A percentile compares a stretch with the other conserved stretches of the same genome.
Conservation (phyloP, 2,329 filamentous ascomycete species). For the Aspergillus tanneri region DNA sequence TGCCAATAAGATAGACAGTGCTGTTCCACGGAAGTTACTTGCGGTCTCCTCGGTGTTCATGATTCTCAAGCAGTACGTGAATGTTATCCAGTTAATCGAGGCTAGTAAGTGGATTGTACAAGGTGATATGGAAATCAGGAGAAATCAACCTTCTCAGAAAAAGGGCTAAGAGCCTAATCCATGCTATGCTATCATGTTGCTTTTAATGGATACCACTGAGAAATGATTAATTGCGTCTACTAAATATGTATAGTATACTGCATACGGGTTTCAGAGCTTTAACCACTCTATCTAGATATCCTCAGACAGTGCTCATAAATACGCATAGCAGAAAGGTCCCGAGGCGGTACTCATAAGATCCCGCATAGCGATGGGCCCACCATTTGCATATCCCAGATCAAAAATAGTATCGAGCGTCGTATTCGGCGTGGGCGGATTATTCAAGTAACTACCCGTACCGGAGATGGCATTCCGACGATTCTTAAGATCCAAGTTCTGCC, state of each 20-base stretch:
- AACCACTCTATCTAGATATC: too few relatives aligned
- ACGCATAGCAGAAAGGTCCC: constrained; percentile 51
- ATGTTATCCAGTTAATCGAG: constrained; percentile 85
- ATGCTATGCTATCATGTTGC: too few relatives aligned
- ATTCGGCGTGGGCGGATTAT: constrained; percentile 44
- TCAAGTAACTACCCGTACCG: constrained; percentile 48
- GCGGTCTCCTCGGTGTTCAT: constrained; percentile 77
- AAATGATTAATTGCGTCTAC: too few relatives aligned
- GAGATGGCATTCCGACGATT: constrained; percentile 39
- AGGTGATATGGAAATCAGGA: constrained; percentile 59
- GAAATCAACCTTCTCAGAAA: neutral
- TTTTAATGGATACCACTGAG: too few relatives aligned
- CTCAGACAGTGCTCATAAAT: too few relatives aligned
- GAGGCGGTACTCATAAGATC: constrained; percentile 45
- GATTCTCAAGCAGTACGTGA: constrained; percentile 84
- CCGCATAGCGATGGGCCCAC: constrained; percentile 33
- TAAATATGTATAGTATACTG: too few relatives aligned
- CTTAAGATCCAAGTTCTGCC: constrained; percentile 48
- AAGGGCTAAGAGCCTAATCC: too few relatives aligned
- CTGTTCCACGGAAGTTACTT: constrained; percentile 71
- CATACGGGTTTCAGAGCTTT: too few relatives aligned
- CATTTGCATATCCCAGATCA: constrained; percentile 40
- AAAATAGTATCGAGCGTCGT: constrained; percentile 48
- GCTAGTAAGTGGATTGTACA: constrained; percentile 86
- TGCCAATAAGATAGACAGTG: constrained; percentile 81